Conservation (phyloP, 441 rosid genomes). For the Croton setiger region DNA sequence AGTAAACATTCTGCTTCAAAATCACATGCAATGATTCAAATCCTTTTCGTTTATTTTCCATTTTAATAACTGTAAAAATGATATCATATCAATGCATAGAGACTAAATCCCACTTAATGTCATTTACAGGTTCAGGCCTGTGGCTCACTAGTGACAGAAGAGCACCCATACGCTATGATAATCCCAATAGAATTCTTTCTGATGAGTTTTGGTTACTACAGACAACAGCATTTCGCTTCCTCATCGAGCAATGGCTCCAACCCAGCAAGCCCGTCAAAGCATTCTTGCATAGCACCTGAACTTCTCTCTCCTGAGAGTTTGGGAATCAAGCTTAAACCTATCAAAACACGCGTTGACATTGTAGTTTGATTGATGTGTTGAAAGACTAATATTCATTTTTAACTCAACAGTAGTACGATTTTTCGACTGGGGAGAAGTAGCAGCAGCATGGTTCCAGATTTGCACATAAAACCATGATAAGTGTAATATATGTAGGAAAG, state of each 20-base stretch:
- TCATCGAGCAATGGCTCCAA: conserved; percentile 35
- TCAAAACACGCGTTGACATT: conserved; percentile 44
- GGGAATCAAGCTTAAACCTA: conserved; percentile 67
- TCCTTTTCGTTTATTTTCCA: too few relatives aligned
- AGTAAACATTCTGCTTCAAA: background rate
- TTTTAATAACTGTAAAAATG: background rate
- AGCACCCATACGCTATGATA: conserved; percentile 60
- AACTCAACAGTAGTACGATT: background rate
- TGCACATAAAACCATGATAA: conserved; percentile 22
- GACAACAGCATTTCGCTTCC: conserved; percentile 31
- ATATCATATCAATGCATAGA: background rate
- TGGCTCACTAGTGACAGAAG: conserved; percentile 87
- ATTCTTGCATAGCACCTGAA: conserved; percentile 46
- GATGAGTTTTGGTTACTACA: conserved; percentile 47
- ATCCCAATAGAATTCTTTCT: conserved; percentile 55
- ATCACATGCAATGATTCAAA: too few relatives aligned
- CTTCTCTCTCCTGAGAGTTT: conserved; percentile 58
- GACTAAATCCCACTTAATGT: background rate
- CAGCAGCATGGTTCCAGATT: conserved; percentile 1
- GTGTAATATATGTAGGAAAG: conserved; percentile 5
- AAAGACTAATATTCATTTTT: conserved; percentile 2
- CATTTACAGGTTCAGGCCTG: conserved; percentile 64
- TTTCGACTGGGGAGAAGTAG: background rate
- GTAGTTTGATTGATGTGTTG: conserved; percentile 26
- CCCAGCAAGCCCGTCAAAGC: conserved; percentile 39